phyloP scores from a whole-genome alignment of 768 basidiomycete genomes.

The Russula brevipes region DNA sequence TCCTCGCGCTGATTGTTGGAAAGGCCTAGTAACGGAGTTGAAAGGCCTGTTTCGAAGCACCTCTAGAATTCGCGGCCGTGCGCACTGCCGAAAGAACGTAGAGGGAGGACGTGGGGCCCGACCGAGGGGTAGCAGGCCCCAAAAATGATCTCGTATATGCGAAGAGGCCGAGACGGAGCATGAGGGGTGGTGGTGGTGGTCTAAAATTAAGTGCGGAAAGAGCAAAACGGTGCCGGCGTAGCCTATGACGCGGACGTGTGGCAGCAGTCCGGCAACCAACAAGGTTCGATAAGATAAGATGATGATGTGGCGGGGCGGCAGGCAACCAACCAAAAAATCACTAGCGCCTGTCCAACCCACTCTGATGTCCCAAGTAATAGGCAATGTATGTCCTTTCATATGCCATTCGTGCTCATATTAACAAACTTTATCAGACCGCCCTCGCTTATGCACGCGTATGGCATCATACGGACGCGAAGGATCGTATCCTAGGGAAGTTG shows the following conservation, averaged over 20 bases:
- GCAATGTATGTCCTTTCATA: constrained; percentile 54
- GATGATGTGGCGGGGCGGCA: neutral
- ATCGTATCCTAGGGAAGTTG: constrained; percentile 89
- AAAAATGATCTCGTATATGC: constrained; percentile 27
- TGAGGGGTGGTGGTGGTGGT: constrained; percentile 15
- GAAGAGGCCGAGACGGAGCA: constrained; percentile 30
- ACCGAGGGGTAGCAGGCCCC: constrained; percentile 24
- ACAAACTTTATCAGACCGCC: constrained; percentile 58
- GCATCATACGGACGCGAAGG: constrained; percentile 91
- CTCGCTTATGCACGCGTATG: constrained; percentile 93
- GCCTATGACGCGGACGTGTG: constrained; percentile 2
- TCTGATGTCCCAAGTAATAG: constrained; percentile 73
- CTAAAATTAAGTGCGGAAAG: constrained; percentile 5
- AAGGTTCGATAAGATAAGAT: constrained; percentile 19
- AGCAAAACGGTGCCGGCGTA: neutral
- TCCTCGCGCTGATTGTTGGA: constrained; percentile 37
- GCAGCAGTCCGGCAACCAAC: neutral
- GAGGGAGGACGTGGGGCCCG: constrained; percentile 23
- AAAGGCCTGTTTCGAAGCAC: constrained; percentile 31
- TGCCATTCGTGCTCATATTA: neutral
- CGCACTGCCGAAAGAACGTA: constrained; percentile 33
- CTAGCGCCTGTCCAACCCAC: neutral
- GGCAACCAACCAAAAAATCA: neutral
- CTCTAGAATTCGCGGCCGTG: constrained; percentile 32
- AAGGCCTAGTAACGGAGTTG: constrained; percentile 27